phyloP scores from a whole-genome alignment of 1,284 basidiomycete genomes.

The Ceratobasidium papillatum region DNA sequence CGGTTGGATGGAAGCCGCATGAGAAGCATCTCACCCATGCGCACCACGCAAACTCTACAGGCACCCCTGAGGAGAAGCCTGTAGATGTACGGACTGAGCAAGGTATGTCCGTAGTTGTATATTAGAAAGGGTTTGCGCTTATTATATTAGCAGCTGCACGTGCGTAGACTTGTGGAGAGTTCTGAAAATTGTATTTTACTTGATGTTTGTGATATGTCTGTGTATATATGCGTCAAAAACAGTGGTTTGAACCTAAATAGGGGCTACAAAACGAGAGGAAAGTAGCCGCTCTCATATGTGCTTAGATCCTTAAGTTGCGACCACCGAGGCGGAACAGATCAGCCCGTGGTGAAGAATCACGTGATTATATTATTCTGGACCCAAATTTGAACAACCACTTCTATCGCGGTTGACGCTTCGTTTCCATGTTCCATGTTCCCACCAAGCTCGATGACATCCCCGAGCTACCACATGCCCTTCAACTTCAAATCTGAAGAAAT shows the following conservation, averaged over 20 bases:
- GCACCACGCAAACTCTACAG: neutral
- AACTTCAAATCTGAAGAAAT: too few species aligned
- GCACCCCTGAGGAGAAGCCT: constrained; percentile 30
- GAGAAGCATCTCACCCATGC: constrained; percentile 37
- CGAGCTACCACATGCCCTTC: too few species aligned
- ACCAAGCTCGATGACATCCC: too few species aligned
- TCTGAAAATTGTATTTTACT: neutral
- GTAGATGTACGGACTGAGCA: constrained; percentile 2
- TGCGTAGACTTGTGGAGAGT: neutral
- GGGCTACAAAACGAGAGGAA: too few species aligned
- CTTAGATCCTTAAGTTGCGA: too few species aligned
- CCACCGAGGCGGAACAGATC: too few species aligned
- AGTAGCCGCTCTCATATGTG: too few species aligned
- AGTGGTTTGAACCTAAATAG: neutral
- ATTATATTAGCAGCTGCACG: neutral
- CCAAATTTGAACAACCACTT: too few species aligned
- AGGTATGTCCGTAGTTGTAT: neutral
- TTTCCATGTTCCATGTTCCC: too few species aligned
- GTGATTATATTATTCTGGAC: too few species aligned
- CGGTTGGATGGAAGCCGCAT: constrained; percentile 64
- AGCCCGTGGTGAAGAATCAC: too few species aligned
- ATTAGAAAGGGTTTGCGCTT: neutral
- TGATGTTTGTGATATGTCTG: neutral
- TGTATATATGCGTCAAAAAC: constrained; percentile 9
- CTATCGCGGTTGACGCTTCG: too few species aligned